Evolutionary conservation across 805 yeast genomes (phyloP), one percentile per base, ranked within the genome.

Genomic region (Tetrapisispora fleetii): DNA sequence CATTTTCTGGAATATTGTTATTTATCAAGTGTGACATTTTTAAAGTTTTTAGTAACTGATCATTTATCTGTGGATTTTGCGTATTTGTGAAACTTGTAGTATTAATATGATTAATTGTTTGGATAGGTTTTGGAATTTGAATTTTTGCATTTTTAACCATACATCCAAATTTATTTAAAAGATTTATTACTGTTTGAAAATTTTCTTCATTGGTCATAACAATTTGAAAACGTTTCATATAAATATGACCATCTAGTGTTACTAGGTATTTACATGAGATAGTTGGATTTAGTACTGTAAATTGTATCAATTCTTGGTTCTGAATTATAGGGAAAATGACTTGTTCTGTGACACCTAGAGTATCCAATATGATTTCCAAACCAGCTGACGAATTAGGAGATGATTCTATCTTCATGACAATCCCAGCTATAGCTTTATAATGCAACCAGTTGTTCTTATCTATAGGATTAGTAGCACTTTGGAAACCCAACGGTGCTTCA

Each of bases 241-340:
- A 8, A 10, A 13, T 10, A 1, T 18, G 11, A 11, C 39, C 37
- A 21, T 45, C 45, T 9, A 37, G 40, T 5, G 24, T 17, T 9
- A 48, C 37, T 22, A 63, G 40, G 48, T 61, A 61, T 45, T 63
- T 63, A 45, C 65, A 61, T 16, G 65, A 54, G 5, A 63, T 48
- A 1, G 61, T 50, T 0, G 67, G 67, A 1, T 50, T 51, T 18
- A 50, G 51, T 9, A 52, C 57, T 5, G 64, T 54, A 35, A 60
- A 61, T 46, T 59, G 64, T 16, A 60, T 39, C 16, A 47, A 22
- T n/a, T 50, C 48, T 8, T 17, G 30, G n/a, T 43, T 50, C 13
- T 37, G 37, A 2, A 22, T 39, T 32, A 46, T 13, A 22, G 48
- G 44, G 30, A 46, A 45, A 38, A 21, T 10, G 2, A 38, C 21